phyloP scores from a whole-genome alignment of 129 eudicot species.

The Ambrosia trifida region DNA sequence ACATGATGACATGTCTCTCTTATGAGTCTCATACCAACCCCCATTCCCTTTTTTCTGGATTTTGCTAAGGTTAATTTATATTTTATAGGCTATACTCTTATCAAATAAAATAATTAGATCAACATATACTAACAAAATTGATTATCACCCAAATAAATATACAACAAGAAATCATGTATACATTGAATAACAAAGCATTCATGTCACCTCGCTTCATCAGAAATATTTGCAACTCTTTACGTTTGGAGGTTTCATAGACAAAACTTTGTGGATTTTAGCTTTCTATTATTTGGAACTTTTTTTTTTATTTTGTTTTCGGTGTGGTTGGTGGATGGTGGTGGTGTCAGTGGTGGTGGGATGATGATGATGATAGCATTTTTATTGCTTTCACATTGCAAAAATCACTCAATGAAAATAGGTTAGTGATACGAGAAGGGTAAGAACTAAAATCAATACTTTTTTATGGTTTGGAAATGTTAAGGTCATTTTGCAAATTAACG shows the following conservation, averaged over 20 bases:
- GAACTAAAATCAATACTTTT: not conserved
- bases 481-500: not conserved
- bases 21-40: not conserved
- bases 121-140: not conserved
- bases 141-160: not conserved
- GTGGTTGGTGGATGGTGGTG: not conserved
- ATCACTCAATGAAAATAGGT: not conserved
- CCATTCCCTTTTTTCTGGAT: not conserved
- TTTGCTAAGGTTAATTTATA: not conserved
- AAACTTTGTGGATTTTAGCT: not conserved
- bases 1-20: not conserved
- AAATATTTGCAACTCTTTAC: not conserved
- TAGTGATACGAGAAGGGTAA: not conserved
- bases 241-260: not conserved
- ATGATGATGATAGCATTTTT: not conserved
- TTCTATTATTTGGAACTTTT: not conserved
- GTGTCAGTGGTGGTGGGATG: conserved; percentile 1
- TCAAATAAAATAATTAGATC: not conserved
- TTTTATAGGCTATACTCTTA: not conserved
- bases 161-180: not conserved
- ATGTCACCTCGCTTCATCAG: not conserved
- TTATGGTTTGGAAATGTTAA: not conserved
- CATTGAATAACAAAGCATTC: not conserved
- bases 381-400: not conserved
- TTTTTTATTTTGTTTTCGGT: not conserved